Conservation (phyloP, 495 filamentous ascomycete species). For the Talaromyces nanjingensis region DNA sequence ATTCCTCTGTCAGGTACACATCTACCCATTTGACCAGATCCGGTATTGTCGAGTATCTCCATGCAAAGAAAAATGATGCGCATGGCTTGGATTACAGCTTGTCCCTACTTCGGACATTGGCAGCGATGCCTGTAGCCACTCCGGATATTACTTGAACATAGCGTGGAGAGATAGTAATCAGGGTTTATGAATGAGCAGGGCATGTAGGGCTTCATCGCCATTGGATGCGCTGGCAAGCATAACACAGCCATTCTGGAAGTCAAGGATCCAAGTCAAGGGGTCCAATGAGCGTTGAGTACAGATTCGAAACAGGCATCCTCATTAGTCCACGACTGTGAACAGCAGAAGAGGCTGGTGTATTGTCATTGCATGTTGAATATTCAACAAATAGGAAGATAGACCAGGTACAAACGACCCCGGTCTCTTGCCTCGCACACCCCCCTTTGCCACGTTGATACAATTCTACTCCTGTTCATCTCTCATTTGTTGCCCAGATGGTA, state of each 20-base stretch:
- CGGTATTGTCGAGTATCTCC: not conserved
- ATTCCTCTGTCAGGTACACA: slow-evolving; percentile 5
- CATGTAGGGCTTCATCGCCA: not conserved
- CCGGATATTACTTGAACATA: not conserved
- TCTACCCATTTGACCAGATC: not conserved
- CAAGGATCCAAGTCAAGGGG: not conserved
- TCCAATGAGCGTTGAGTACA: not conserved
- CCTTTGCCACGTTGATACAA: slow-evolving; percentile 4
- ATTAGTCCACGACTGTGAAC: not conserved
- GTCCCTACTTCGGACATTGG: not conserved
- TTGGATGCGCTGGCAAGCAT: slow-evolving; percentile 5
- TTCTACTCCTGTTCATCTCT: not conserved
- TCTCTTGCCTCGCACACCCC: not conserved
- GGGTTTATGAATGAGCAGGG: not conserved
- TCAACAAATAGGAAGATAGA: not conserved
- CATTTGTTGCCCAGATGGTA: not conserved
- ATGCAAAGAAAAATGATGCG: not conserved
- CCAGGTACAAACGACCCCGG: not conserved
- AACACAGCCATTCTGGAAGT: slow-evolving; percentile 1
- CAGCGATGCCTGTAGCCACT: not conserved
- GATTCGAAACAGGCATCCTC: not conserved
- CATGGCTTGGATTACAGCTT: not conserved
- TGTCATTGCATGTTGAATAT: not conserved
- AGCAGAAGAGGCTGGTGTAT: not conserved
- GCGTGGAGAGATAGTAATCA: not conserved